Evolutionary conservation across 2,329 filamentous ascomycete genomes (phyloP).

Genomic region (Fusarium sp.): DNA sequence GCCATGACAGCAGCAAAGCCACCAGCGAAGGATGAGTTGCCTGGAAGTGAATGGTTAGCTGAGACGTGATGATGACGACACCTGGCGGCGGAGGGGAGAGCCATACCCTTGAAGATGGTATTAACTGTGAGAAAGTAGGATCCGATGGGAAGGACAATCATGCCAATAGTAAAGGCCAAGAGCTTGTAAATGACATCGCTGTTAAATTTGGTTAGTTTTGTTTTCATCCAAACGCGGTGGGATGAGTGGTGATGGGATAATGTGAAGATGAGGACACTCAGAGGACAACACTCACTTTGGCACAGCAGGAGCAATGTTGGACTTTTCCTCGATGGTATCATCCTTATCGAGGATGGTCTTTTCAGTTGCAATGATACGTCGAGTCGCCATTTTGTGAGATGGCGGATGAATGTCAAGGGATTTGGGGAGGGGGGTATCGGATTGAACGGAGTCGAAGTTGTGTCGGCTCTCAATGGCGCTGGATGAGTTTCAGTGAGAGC

Average conservation of each 20-base stretch:
- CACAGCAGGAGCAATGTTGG: slow-evolving; percentile 81
- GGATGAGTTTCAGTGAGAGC: slow-evolving; percentile 16
- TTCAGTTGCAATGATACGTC: slow-evolving; percentile 70
- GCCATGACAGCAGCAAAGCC: slow-evolving; percentile 86
- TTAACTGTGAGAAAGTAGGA: slow-evolving; percentile 86
- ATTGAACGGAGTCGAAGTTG: slow-evolving; percentile 12
- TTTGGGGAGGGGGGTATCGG: slow-evolving; percentile 8
- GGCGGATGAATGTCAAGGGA: slow-evolving; percentile 16
- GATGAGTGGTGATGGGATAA: slow-evolving; percentile 8
- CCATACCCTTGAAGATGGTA: slow-evolving; percentile 75
- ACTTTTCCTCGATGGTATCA: slow-evolving; percentile 63
- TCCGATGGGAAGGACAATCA: slow-evolving; percentile 86
- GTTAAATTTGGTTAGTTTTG: slow-evolving; percentile 11
- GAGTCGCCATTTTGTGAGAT: slow-evolving; percentile 67
- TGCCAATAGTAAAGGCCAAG: slow-evolving; percentile 86
- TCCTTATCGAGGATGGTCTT: slow-evolving; percentile 71
- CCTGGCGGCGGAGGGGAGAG: neutral
- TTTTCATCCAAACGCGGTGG: neutral
- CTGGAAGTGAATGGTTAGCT: slow-evolving; percentile 55
- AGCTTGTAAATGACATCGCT: slow-evolving; percentile 90
- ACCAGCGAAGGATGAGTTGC: slow-evolving; percentile 87
- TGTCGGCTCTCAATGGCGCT: slow-evolving; percentile 3
- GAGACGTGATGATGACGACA: slow-evolving; percentile 6
- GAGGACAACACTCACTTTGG: slow-evolving; percentile 67
- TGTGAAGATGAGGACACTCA: neutral